These are phyloP conservation scores for Coemansia sp. DNA, from an alignment of 192 early-diverging fungal species.

Conservation along the genomic window DNA sequence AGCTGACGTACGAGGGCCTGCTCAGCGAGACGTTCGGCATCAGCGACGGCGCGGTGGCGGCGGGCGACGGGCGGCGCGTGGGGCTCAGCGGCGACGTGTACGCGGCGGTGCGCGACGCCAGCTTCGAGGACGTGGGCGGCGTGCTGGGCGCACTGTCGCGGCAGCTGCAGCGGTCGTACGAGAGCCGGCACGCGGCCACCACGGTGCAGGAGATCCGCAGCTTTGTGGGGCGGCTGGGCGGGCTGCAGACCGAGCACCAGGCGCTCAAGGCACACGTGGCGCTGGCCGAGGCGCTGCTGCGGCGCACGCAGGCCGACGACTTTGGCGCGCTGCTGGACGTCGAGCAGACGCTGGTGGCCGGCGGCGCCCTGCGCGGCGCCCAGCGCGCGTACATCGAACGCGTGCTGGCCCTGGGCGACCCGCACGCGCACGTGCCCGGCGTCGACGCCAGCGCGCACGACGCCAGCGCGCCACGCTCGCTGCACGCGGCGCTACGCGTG, in stretches of 20 bases:
- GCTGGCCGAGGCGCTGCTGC: conserved; percentile 78
- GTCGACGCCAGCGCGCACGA: conserved; percentile 4
- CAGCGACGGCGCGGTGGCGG: conserved; percentile 36
- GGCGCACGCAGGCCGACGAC: conserved; percentile 70
- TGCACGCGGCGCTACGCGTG: conserved; percentile 69
- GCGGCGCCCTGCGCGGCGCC: conserved; percentile 16
- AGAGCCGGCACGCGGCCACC: conserved; percentile 83
- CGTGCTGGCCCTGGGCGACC: conserved; percentile 82
- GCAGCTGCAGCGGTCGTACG: conserved; percentile 82
- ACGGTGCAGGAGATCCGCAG: conserved; percentile 89
- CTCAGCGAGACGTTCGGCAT: conserved; percentile 93
- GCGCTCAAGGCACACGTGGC: conserved; percentile 55
- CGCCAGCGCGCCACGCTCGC: conserved; percentile 21
- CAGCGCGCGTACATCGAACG: conserved; percentile 61
- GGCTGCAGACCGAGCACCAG: conserved; percentile 82
- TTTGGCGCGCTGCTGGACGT: conserved; percentile 82
- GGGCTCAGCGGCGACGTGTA: conserved; percentile 80
- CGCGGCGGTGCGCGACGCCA: conserved; percentile 76
- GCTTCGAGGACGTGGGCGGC: conserved; percentile 86
- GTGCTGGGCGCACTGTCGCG: conserved; percentile 78
- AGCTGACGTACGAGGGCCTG: conserved; percentile 95
- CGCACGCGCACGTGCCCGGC: conserved; percentile 60
- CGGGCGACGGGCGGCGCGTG: conserved; percentile 60
- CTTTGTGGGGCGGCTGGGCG: conserved; percentile 83
- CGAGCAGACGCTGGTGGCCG: conserved; percentile 64